Base-by-base conservation (phyloP, 2,329 filamentous ascomycete genomes). In the Coniochaeta hoffmannii region DNA sequence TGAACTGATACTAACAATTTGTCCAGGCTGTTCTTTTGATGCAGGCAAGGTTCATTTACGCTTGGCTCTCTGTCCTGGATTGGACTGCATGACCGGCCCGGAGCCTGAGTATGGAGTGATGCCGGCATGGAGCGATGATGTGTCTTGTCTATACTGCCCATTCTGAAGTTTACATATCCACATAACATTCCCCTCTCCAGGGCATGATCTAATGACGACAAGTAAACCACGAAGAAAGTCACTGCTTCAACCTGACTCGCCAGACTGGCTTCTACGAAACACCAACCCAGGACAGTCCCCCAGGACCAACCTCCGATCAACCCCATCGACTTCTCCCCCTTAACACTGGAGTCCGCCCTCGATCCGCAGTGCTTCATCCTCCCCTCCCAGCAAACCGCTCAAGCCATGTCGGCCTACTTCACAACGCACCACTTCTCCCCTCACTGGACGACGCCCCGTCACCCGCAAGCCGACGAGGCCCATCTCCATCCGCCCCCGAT, bases 351-450 rank as follows among this genome's bases (percentile, higher is more conserved):
- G 31, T 51, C 26, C 41, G 34, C n/a, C 3, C 32, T 51, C 8
- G 41, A 50, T 28, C 49, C 49, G 11, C 46, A 15, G 15, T 5
- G 44, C 22, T 50, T 36, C 46, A 22, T 36, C 10, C 28, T 51
- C n/a, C 49, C 49, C 4, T 19, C 49, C 14, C 5, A 34, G 30
- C 24, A 26, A 6, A 52, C 38, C 15, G 17, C 22, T 3, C 49
- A 4, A 44, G 38, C 17, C 10, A 59, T 59, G 56, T 38, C 58
- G 7, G 35, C 30, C 38, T 57, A 53, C 54, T 53, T 58, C 51
- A 57, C 49, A n/a, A 50, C 53, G 5, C 50, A 58, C 56, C 53
- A 58, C 44, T 55, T 55, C 19, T 32, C 51, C 30, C 52, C 53
- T 7, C 22, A 35, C 54, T 53, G 46, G 53, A 50, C 36, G 17